These are phyloP conservation scores for Plasmodium gonderi DNA, from an alignment of 169 alveolate genomes.

Conservation along the genomic window DNA sequence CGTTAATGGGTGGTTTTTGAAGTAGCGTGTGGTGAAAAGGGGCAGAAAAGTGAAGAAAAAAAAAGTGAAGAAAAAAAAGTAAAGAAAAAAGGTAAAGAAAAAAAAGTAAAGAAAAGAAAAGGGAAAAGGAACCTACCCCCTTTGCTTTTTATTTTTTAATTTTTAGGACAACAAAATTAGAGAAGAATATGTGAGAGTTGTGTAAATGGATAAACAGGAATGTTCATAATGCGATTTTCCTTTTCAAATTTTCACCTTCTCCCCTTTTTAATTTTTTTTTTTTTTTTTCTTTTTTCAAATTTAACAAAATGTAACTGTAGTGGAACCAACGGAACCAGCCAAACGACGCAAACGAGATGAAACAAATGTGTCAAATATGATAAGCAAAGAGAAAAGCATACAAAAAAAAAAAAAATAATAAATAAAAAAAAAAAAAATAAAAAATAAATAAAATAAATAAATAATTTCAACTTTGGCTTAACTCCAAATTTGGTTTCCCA, in stretches of 20 bases:
- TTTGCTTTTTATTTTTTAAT: too few species aligned
- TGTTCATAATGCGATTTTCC: too few species aligned
- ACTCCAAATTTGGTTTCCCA: too few species aligned
- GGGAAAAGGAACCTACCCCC: too few species aligned
- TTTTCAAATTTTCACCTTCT: too few species aligned
- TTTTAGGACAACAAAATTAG: too few species aligned
- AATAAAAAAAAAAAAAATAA: neutral
- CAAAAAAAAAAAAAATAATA: neutral
- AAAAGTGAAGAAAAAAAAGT: neutral
- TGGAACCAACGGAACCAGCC: neutral
- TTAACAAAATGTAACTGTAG: neutral
- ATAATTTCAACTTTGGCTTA: neutral
- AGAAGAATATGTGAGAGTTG: too few species aligned
- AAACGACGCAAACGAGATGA: neutral
- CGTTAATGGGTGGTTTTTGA: constrained; percentile 32
- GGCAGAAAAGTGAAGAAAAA: neutral
- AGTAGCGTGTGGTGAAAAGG: neutral
- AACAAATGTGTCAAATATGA: neutral
- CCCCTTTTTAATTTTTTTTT: too few species aligned
- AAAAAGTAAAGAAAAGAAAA: too few species aligned
- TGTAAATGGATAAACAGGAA: too few species aligned
- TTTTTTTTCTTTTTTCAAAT: neutral
- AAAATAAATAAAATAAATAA: neutral
- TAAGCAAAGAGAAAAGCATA: neutral
- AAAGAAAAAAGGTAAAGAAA: too few species aligned